Percentiles rank a stretch among this genome's conserved stretches.
Conservation (phyloP, 768 basidiomycete species). For the Amanita molliuscula region DNA sequence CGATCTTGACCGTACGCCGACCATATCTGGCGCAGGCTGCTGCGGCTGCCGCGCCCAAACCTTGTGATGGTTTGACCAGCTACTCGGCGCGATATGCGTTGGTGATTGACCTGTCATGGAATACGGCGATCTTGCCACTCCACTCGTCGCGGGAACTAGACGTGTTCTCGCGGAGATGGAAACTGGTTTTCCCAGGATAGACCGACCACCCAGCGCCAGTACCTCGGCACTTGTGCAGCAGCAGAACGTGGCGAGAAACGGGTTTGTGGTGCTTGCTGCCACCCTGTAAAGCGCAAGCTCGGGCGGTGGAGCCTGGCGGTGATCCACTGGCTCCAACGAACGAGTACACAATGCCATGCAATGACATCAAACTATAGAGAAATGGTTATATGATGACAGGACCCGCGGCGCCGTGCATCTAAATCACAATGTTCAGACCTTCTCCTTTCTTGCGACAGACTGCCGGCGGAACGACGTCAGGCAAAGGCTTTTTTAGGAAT, state of each 20-base stretch:
- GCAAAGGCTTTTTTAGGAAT: slow-evolving; percentile 4
- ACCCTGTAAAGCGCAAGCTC: background rate
- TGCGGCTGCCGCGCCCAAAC: background rate
- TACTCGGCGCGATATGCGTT: background rate
- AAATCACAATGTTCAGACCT: slow-evolving; percentile 4
- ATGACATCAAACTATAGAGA: background rate
- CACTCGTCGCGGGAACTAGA: background rate
- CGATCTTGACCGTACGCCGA: background rate
- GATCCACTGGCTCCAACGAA: background rate
- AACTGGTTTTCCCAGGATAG: background rate
- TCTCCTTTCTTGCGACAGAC: slow-evolving; percentile 4
- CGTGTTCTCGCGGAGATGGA: background rate
- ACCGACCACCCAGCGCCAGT: background rate
- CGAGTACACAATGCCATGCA: background rate
- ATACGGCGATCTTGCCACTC: background rate
- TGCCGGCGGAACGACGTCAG: background rate
- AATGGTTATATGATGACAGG: background rate
- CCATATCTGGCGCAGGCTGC: background rate
- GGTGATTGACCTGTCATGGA: background rate
- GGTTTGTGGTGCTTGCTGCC: background rate
- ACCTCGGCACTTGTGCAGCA: background rate
- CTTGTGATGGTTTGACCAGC: background rate
- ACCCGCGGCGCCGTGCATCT: background rate
- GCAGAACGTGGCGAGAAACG: background rate
- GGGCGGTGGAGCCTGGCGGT: background rate